A percentile compares a stretch with the other conserved stretches of the same genome.
Evolutionary conservation across 1,284 basidiomycete genomes (phyloP).

Genomic region (Puccinia hordei): DNA sequence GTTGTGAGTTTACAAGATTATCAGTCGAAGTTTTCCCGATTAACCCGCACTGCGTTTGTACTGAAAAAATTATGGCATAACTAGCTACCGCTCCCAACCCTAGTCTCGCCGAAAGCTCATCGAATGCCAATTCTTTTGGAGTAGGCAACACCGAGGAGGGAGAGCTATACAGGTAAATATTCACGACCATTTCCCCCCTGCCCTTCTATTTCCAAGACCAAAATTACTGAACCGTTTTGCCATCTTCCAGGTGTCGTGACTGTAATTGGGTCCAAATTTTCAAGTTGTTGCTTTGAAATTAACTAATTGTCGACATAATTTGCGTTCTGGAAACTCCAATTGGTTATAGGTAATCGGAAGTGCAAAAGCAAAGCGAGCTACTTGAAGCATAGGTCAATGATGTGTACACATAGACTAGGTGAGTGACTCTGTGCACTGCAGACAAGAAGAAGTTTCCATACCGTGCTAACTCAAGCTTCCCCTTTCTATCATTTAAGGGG

Average conservation of each 20-base stretch:
- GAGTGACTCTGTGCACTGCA: background rate
- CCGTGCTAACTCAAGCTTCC: background rate
- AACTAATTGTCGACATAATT: background rate
- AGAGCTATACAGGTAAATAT: conserved; percentile 15
- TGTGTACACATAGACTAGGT: conserved; percentile 37
- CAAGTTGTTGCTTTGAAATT: background rate
- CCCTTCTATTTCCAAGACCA: background rate
- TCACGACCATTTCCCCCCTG: background rate
- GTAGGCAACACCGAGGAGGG: background rate
- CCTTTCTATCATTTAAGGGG: conserved; percentile 5
- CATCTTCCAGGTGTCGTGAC: conserved; percentile 24
- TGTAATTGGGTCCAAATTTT: background rate
- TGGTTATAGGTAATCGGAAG: conserved; percentile 30
- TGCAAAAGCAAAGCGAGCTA: conserved; percentile 45
- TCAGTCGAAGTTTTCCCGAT: no score
- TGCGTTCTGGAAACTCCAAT: background rate
- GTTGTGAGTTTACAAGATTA: background rate
- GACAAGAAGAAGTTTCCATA: no score
- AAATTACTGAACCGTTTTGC: background rate
- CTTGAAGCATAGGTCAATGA: conserved; percentile 30
- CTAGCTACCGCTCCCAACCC: background rate
- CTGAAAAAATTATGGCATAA: background rate
- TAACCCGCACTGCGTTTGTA: background rate
- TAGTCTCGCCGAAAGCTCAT: background rate
- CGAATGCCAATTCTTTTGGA: background rate